phyloP scores from a whole-genome alignment of 2,329 filamentous ascomycete species.

The Pyrenochaeta sp. region DNA sequence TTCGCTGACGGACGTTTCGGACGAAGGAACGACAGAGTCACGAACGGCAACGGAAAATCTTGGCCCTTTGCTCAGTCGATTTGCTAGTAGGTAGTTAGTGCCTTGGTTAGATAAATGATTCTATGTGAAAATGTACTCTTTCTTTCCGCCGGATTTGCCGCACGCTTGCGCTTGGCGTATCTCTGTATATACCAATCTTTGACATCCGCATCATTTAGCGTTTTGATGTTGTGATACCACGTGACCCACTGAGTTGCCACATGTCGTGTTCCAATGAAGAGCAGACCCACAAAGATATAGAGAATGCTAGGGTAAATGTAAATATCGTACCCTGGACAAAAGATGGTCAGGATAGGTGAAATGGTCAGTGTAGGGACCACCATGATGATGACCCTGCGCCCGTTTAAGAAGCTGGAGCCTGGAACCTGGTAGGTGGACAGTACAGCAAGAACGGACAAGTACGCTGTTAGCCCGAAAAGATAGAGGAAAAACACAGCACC shows the following conservation, averaged over 20 bases:
- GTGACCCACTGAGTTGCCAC: slow-evolving; percentile 67
- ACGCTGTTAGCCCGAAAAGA: slow-evolving; percentile 65
- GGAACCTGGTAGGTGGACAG: slow-evolving; percentile 57
- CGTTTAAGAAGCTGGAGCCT: slow-evolving; percentile 65
- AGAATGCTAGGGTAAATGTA: slow-evolving; percentile 65
- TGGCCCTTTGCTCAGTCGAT: slow-evolving; percentile 25
- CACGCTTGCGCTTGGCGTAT: slow-evolving; percentile 23
- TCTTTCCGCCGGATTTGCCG: not conserved
- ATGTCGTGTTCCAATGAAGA: slow-evolving; percentile 63
- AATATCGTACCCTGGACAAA: slow-evolving; percentile 61
- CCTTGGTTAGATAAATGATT: not conserved
- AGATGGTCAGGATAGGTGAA: slow-evolving; percentile 65
- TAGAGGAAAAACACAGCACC: slow-evolving; percentile 69
- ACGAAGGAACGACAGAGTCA: slow-evolving; percentile 40
- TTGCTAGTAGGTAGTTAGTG: slow-evolving; percentile 19
- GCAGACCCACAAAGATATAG: slow-evolving; percentile 61
- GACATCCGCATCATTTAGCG: slow-evolving; percentile 60
- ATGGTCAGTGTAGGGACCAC: slow-evolving; percentile 66
- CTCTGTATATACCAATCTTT: slow-evolving; percentile 58
- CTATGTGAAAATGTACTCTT: slow-evolving; percentile 21
- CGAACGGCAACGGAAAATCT: slow-evolving; percentile 34
- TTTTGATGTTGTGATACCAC: slow-evolving; percentile 63
- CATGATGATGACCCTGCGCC: slow-evolving; percentile 63
- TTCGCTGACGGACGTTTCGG: slow-evolving; percentile 34
- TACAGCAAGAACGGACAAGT: slow-evolving; percentile 65